Base-by-base conservation (phyloP, 2,329 filamentous ascomycete genomes). In the Penicillium corylophilum region DNA sequence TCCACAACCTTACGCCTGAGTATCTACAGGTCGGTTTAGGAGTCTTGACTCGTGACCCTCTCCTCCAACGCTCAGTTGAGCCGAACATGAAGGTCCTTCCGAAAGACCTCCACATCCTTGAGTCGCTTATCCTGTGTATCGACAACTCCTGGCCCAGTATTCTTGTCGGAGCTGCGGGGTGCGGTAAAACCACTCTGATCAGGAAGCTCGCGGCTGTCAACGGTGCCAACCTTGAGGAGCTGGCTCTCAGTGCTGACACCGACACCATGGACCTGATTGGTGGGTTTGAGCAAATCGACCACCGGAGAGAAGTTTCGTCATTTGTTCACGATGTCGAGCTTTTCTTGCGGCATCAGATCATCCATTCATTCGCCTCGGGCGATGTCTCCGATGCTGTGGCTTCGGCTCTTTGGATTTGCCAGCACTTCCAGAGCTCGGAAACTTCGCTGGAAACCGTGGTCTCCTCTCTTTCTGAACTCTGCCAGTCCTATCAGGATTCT, bases 241-340 rank as follows among this genome's bases (percentile, higher is more conserved):
- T 97, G 63, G 86, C 92, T 0, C 84, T 99, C 74, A 99, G 96
- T 67, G 87, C 92, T 6, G 95, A 99, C 63, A 89, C 96, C 40
- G 94, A 99, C 70, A 92, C 93, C 1, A 96, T 96, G 85, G 94
- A 99, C 71, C 83, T 99, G 50, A 90, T 99, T 50, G 94, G 94
- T 64, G 94, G 94, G 0, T 99, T 96, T 66, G 94, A 99, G 70
- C 94, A 99, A 72, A 86, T 90, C 16, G 94, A 99, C 67, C 85
- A 89, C 20, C 79, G 88, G 46, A 82, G 93, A 49, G 83, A 88
- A 55, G 77, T 89, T 4, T 85, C 87, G 48, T 76, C 78, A n/a
- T 78, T 83, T 57, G 66, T 87, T 6, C 70, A 76, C 23, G 75
- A 81, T 43, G 66, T 89, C 12, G 74, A 76, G 12, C 64, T 74